Evolutionary conservation across 805 yeast genomes (phyloP), one percentile per base, ranked within the genome.

Genomic region (Myxozyma geophila): DNA sequence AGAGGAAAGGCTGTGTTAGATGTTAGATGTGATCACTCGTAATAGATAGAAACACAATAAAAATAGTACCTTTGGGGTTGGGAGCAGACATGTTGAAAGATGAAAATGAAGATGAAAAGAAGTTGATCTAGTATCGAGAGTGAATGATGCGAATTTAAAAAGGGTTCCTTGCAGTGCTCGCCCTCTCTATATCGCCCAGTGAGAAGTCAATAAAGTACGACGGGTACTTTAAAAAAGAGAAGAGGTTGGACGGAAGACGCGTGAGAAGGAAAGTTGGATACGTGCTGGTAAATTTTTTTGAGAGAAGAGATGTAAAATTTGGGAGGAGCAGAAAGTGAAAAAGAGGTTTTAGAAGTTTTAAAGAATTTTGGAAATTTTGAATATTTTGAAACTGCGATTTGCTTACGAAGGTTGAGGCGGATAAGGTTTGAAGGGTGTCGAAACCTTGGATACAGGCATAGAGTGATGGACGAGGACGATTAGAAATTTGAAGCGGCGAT

Each of bases 1-100:
- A 95, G 86, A 78, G 99, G 99, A 83, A 95, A 95, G 70, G 99
- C 99, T 80, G 92, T 36, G 9, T n/a, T 13, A 17, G 28, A 4
- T 15, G 49, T 56, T 40, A 58, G 58, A 19, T 7, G n/a, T 10
- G 13, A 9, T 50, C 33, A 17, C 4, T 37, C 2, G 21, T 41
- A 41, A 15, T 33, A 39, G 19, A 7, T n/a, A 33, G 12, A 23
- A 33, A 40, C 8, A 8, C 46, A 4, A 36, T 10, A 15, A 10
- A 28, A 28, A 28, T 28, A 54, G 12, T 55, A 67, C 70, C 96
- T 80, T 90, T 90, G 80, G 96, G 96, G 85, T 90, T 90, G 81
- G 92, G 92, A 70, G 92, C 84, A 78, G 92, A 88, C 92, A 88
- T 89, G 61, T 43, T 75, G 35, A 21, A 28, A 9, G 48, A 35